Conservation (phyloP, 1,139 yeast genomes). For the Candida buenavistaensis region DNA sequence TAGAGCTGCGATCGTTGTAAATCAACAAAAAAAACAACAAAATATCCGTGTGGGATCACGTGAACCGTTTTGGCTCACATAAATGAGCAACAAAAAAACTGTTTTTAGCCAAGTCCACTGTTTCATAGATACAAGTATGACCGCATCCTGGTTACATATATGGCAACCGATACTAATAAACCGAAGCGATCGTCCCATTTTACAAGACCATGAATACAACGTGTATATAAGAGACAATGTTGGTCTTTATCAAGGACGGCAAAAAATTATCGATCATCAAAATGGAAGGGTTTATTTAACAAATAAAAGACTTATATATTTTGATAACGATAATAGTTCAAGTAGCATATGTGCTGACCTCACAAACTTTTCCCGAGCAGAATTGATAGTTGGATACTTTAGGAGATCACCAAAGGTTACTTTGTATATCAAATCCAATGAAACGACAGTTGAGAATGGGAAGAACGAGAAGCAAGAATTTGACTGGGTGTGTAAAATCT, state of each 20-base stretch:
- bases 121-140: conserved; percentile 1
- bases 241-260: conserved; percentile 72
- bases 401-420: conserved; percentile 78
- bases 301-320: conserved; percentile 66
- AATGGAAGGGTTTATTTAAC: conserved; percentile 80
- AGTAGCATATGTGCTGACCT: conserved; percentile 53
- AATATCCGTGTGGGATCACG: too few relatives aligned
- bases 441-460: background rate
- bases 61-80: too few relatives aligned
- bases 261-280: conserved; percentile 64
- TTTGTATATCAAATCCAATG: conserved; percentile 20
- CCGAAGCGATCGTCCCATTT: conserved; percentile 49
- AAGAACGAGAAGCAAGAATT: too few relatives aligned
- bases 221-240: conserved; percentile 53
- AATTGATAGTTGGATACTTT: conserved; percentile 62
- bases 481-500: conserved; percentile 86
- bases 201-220: conserved; percentile 40
- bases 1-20: too few relatives aligned
- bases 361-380: conserved; percentile 42
- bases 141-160: conserved; percentile 17
- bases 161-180: conserved; percentile 45
- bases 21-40: too few relatives aligned
- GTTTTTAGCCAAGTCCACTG: background rate
- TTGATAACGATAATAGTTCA: conserved; percentile 52
- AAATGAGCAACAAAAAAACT: too few relatives aligned